Percentiles rank a stretch among this genome's conserved stretches.
These are phyloP conservation scores for Ophiostoma himal-ulmi DNA, from an alignment of 2,329 filamentous ascomycete genomes.

Conservation along the genomic window DNA sequence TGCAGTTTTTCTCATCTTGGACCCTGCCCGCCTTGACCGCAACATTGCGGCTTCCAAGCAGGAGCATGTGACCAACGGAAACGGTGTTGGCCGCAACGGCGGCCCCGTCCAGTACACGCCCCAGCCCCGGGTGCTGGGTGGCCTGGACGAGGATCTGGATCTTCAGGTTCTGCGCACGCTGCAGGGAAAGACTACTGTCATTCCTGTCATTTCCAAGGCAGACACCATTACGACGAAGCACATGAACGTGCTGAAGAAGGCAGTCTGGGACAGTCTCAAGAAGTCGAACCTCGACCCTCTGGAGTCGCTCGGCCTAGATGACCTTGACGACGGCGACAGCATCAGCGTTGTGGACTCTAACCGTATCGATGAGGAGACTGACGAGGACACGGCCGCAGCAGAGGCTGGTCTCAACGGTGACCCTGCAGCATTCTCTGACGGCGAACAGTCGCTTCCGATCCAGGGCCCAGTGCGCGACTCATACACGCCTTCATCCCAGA, in stretches of 20 bases:
- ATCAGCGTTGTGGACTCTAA: slow-evolving; percentile 43
- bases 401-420: slow-evolving; percentile 28
- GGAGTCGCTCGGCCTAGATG: slow-evolving; percentile 76
- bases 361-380: slow-evolving; percentile 53
- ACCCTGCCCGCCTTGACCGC: slow-evolving; percentile 76
- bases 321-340: slow-evolving; percentile 50
- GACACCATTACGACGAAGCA: slow-evolving; percentile 94
- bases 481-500: slow-evolving; percentile 17
- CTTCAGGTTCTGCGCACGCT: slow-evolving; percentile 82
- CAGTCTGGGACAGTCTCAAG: slow-evolving; percentile 83
- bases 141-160: slow-evolving; percentile 82
- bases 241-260: slow-evolving; percentile 86
- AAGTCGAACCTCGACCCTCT: slow-evolving; percentile 81
- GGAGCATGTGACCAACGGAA: slow-evolving; percentile 25
- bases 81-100: slow-evolving; percentile 42
- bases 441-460: slow-evolving; percentile 32
- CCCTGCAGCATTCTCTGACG: slow-evolving; percentile 30
- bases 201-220: slow-evolving; percentile 92
- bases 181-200: slow-evolving; percentile 88
- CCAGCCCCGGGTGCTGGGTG: slow-evolving; percentile 50
- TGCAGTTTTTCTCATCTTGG: slow-evolving; percentile 85
- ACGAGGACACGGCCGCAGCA: slow-evolving; percentile 32
- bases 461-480: slow-evolving; percentile 27
- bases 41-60: slow-evolving; percentile 67
- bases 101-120: slow-evolving; percentile 45